A percentile compares a stretch with the other conserved stretches of the same genome.
phyloP scores from a whole-genome alignment of 495 filamentous ascomycete genomes.

The Talaromyces borbonicus region DNA sequence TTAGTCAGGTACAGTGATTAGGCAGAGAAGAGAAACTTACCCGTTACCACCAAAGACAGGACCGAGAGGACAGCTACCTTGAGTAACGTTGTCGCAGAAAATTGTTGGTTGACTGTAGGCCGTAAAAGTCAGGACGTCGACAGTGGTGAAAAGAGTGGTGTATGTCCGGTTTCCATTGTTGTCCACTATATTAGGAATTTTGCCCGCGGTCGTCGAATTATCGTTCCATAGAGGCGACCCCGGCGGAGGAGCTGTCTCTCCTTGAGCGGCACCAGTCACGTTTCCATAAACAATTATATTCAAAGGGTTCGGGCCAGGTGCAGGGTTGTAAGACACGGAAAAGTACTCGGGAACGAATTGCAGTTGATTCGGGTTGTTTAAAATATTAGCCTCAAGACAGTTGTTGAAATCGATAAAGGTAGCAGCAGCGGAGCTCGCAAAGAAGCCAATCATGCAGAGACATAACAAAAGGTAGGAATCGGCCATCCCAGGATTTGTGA shows the following conservation, averaged over 20 bases:
- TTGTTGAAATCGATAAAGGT: slow-evolving; percentile 71
- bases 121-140: slow-evolving; percentile 65
- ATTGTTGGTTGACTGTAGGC: slow-evolving; percentile 41
- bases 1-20: slow-evolving; percentile 1
- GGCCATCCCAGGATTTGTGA: slow-evolving; percentile 6
- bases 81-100: slow-evolving; percentile 55
- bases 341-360: slow-evolving; percentile 73
- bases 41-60: slow-evolving; percentile 56
- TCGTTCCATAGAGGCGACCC: slow-evolving; percentile 44
- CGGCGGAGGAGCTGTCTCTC: slow-evolving; percentile 39
- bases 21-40: slow-evolving; percentile 31
- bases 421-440: slow-evolving; percentile 29
- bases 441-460: slow-evolving; percentile 15
- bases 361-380: slow-evolving; percentile 42
- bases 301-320: slow-evolving; percentile 52
- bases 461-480: slow-evolving; percentile 14
- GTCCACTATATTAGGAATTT: slow-evolving; percentile 54
- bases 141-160: slow-evolving; percentile 58
- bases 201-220: slow-evolving; percentile 53
- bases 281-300: slow-evolving; percentile 84
- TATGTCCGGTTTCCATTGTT: slow-evolving; percentile 39
- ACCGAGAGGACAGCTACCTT: slow-evolving; percentile 62
- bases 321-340: slow-evolving; percentile 60
- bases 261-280: slow-evolving; percentile 59
- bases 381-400: slow-evolving; percentile 57